Evolutionary conservation across 139 green algal species (phyloP), one percentile per base, ranked within the genome.

Genomic region (Picochlorum sp.): DNA sequence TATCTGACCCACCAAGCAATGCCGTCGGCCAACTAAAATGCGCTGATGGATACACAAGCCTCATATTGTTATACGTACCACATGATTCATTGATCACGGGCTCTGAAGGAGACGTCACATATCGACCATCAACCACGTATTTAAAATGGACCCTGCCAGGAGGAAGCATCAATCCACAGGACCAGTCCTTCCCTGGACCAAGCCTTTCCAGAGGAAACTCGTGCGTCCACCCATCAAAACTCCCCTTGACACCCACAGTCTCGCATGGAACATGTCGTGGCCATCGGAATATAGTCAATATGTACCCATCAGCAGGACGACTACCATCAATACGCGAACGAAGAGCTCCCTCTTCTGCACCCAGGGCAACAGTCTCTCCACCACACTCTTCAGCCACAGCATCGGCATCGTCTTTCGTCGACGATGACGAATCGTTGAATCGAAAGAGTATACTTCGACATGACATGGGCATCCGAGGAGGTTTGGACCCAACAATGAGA

Each of bases 11-110:
- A 8, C 62, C 72, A 50, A 62, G 45, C 15, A 57, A 34, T 4
- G n/a, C 46, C 16, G 26, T 59, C 18, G 34, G 49, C 80, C 80
- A 86, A 7, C 41, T 64, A 49, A 86, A 82, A 4, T 34, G 62
- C 15, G 51, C 56, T 28, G 76, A 77, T 44, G 67, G 51, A 30
- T 72, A 61, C 9, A 73, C 68, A 8, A 74, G 51, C 14, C 74
- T 62, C 38, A 82, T 69, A 66, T 89, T 87, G 70, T 89, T 89
- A 65, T 50, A 65, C 56, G 63, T 56, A 11, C 71, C 71, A 62
- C 64, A 52, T 10, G 52, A 61, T 45, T 77, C 65, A 13, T 28
- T 50, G 24, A 70, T 57, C 18, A 70, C 51, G 21, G 64, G 61
- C 32, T 86, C 80, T 28, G 58, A 72, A 13, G 80, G 80, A 14